Base-by-base conservation (phyloP, 1,284 basidiomycete genomes). In the Cerioporus squamosus region DNA sequence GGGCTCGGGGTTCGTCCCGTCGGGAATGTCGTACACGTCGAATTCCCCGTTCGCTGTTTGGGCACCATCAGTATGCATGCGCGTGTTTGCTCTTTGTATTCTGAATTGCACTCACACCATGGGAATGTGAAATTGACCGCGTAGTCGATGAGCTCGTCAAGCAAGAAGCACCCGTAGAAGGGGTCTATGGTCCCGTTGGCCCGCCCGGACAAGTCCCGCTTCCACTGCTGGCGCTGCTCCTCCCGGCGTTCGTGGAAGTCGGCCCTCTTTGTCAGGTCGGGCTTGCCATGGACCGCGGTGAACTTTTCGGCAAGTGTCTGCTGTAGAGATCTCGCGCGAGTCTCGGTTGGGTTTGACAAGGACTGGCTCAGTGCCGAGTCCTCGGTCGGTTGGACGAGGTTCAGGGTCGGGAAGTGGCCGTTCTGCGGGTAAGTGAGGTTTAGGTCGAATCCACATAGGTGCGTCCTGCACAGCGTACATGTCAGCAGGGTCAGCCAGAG, bases 341-440 rank as follows among this genome's bases (percentile, higher is more conserved):
- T 39, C 55, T 68, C 60, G 31, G 59, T 57, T 2, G 57, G 58
- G 29, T 46, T 51, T 17, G 54, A 50, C 42, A 61, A 42, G n/a
- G 56, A 63, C 33, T 58, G 40, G 31, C 47, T 51, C 10, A 62
- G 29, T 12, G 36, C 55, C 18, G 62, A 58, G 22, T 47, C 26
- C 12, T 23, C 54, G 14, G 47, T 52, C 17, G 62, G 62, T 24
- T 40, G 38, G 42, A 57, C 53, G 36, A 62, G 57, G 45, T 61
- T 59, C 31, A 66, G 47, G 5, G 80, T 73, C 0, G 85, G 83
- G 52, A 90, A 80, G 51, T 73, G 71, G 33, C 77, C 79, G 22
- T 57, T 74, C 67, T 90, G 85, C 5, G 88, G 88, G 62, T 90
- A 90, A n/a, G 85, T 84, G 10, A 90, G 74, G 66, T 84, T 86